Evolutionary conservation across 345 rosid genomes (phyloP).

Genomic region (Raphanus sativus): DNA sequence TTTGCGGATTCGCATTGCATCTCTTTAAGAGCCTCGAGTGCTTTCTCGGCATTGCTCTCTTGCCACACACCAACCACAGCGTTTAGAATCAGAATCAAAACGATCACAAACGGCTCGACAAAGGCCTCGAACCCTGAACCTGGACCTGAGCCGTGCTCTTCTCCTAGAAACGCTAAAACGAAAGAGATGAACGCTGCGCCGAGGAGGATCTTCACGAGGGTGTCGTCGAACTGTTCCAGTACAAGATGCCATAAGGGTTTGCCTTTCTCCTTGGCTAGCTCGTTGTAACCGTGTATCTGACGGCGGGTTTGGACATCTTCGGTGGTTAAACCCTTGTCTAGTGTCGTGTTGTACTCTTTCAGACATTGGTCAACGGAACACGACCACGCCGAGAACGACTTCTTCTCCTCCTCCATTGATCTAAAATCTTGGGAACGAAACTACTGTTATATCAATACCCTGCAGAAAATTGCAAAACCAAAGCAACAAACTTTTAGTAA

Average conservation of each 20-base stretch:
- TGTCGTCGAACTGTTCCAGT: constrained; percentile 82
- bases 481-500: constrained; percentile 8
- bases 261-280: constrained; percentile 83
- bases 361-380: constrained; percentile 76
- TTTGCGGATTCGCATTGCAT: constrained; percentile 83
- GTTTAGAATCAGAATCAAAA: constrained; percentile 70
- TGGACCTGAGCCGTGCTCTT: constrained; percentile 43
- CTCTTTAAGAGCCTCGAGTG: constrained; percentile 90
- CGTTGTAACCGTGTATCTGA: constrained; percentile 72
- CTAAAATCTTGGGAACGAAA: constrained; percentile 12
- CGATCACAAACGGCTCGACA: constrained; percentile 86
- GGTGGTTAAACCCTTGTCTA: constrained; percentile 62
- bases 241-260: constrained; percentile 79
- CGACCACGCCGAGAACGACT: constrained; percentile 73
- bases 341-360: constrained; percentile 62
- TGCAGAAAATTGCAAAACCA: constrained; percentile 20
- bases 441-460: constrained; percentile 32
- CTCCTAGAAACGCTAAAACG: constrained; percentile 69
- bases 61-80: constrained; percentile 97
- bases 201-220: constrained; percentile 84
- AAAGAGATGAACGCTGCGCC: constrained; percentile 86
- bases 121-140: constrained; percentile 62
- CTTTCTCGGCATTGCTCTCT: constrained; percentile 90
- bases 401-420: constrained; percentile 60
- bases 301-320: constrained; percentile 68